phyloP scores from a whole-genome alignment of 73 alveolate genomes.

The Paramecium bursaria region DNA sequence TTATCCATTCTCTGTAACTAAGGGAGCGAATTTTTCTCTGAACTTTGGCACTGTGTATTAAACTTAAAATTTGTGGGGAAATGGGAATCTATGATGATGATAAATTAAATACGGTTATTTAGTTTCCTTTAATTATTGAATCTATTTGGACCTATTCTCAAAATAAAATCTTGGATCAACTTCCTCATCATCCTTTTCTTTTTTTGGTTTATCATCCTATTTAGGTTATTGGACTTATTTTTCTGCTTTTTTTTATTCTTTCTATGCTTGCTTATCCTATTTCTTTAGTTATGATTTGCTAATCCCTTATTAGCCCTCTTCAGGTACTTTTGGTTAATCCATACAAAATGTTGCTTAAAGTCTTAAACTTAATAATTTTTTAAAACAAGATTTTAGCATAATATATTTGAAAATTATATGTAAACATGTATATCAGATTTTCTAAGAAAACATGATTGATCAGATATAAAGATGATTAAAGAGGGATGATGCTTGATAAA shows the following conservation, averaged over 20 bases:
- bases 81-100: slow-evolving; percentile 82
- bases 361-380: slow-evolving; percentile 45
- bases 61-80: slow-evolving; percentile 96
- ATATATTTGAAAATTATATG: too few relatives aligned
- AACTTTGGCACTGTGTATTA: slow-evolving; percentile 84
- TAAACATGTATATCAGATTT: too few relatives aligned
- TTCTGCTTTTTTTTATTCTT: slow-evolving; percentile 14
- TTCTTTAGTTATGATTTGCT: slow-evolving; percentile 27
- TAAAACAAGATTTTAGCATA: slow-evolving; percentile 61
- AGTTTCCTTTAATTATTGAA: slow-evolving; percentile 78
- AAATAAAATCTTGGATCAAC: slow-evolving; percentile 94
- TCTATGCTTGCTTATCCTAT: slow-evolving; percentile 14
- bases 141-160: slow-evolving; percentile 88
- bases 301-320: not conserved
- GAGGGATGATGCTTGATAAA: too few relatives aligned
- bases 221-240: not conserved
- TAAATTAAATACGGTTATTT: slow-evolving; percentile 52
- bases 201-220: slow-evolving; percentile 74
- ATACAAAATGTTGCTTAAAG: slow-evolving; percentile 2
- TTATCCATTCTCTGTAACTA: slow-evolving; percentile 84
- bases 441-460: too few relatives aligned
- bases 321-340: slow-evolving; percentile 1
- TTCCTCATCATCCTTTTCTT: slow-evolving; percentile 86
- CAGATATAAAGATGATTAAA: too few relatives aligned
- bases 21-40: slow-evolving; percentile 79